Conservation (phyloP, 192 early-diverging fungal species). For the Chytriomyces sp. region DNA sequence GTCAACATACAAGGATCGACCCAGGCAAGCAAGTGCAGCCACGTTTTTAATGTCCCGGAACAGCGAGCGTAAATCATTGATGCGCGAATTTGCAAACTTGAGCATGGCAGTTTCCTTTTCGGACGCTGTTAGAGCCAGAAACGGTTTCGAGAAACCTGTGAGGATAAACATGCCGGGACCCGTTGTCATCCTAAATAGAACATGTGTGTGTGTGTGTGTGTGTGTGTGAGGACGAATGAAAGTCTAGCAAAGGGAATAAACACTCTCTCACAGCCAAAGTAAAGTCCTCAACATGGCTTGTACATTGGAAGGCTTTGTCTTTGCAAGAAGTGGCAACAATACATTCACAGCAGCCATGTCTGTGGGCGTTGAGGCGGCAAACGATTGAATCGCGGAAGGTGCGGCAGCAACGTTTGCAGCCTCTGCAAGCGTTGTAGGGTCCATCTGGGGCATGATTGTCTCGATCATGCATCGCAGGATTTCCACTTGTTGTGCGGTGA, state of each 20-base stretch:
- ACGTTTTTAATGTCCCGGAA: conserved; percentile 30
- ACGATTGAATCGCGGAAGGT: neutral
- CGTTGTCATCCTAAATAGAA: neutral
- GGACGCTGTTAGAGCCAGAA: neutral
- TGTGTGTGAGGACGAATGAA: neutral
- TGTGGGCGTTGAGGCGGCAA: neutral
- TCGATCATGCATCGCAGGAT: neutral
- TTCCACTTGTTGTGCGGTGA: neutral
- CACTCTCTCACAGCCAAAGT: neutral
- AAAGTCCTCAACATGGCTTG: neutral
- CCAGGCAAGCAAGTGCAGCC: conserved; percentile 11
- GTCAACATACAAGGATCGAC: conserved; percentile 13
- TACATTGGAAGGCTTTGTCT: neutral
- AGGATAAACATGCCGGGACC: conserved; percentile 14
- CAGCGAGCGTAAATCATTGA: conserved; percentile 18
- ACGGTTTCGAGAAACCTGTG: conserved; percentile 6
- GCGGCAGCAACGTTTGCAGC: neutral
- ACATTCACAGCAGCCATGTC: neutral
- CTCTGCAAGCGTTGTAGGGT: neutral
- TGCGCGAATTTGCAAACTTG: neutral
- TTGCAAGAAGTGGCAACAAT: neutral
- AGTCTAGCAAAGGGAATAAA: neutral
- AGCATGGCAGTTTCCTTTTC: conserved; percentile 24
- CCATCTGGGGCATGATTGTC: neutral
- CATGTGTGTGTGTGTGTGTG: no score